Base-by-base conservation (phyloP, 1,284 basidiomycete genomes). In the Microbotryum intermedium region DNA sequence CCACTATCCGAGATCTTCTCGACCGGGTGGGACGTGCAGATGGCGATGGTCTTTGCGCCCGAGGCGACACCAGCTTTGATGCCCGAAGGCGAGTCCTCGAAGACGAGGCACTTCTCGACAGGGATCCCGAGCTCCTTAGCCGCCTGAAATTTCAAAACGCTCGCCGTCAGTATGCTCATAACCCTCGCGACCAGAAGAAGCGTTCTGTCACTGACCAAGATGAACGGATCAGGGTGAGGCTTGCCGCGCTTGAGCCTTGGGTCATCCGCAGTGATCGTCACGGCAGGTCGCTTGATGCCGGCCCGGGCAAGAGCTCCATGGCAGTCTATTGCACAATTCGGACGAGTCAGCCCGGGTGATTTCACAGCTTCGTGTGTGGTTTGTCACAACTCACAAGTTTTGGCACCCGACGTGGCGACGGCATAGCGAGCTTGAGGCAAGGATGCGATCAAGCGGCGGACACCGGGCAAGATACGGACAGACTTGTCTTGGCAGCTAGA, bases 231-330 rank as follows among this genome's bases (percentile, higher is more conserved):
- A n/a, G 71, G 71, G 62, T 69, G 66, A 34, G 72, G 72, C 66
- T 74, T 74, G 57, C 72, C 72, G 28, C 68, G 65, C 61, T 72
- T 72, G 28, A 77, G 70, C 46, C 76, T 72, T 6, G 73, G 82
- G 77, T 88, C 86, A 72, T 88, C 86, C 44, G 85, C 86, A 21
- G 86, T 88, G 74, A 88, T 85, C 28, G 85, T 87, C 39, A 88
- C 82, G 44, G 78, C 75, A 8, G 86, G 86, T 11, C 85, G 84
- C 1, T 78, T 79, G 73, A 88, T 88, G 20, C 85, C 85, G 50
- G 85, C 85, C 60, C 83, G 82, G 8, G 78, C 79, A 79, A 87
- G 84, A 70, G 84, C 86, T 23, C 84, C 85, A 68, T 84, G 78
- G 23, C 62, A 58, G 66, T 52, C 55, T 57, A 49, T 50, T 59